Evolutionary conservation across 2,329 filamentous ascomycete species (phyloP), one percentile per base, ranked within the genome.

Genomic region (Claviceps africana): DNA sequence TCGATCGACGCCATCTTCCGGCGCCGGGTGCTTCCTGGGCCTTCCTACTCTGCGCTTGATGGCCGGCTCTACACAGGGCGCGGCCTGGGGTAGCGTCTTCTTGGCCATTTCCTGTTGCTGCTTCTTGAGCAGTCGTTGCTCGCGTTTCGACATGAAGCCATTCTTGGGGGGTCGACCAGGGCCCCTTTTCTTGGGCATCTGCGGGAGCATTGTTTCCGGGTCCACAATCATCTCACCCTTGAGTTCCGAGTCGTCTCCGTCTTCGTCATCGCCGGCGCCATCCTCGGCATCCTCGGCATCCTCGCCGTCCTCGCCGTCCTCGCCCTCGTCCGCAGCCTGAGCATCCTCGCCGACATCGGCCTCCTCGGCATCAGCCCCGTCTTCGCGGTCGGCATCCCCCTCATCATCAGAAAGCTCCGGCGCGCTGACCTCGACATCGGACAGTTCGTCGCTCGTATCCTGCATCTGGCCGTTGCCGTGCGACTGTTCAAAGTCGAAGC

Each of bases 91-190:
- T 33, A 73, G 58, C 4, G 72, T 75, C 61, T 78, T 76, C 65
- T 75, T 76, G 22, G 72, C 73, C 58, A 68, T 66, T 55, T 71
- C 69, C 54, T 70, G 65, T 53, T 71, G 68, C 51, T 68, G 65
- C 64, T 83, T 85, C 67, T 83, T 80, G 8, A 82, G 74, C 47
- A 81, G 65, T 19, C 80, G 74, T 58, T 83, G 76, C 60, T 89
- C 83, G 53, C 86, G 75, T 67, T 89, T 89, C 1, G 86, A 90
- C 80, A 89, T 87, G 62, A 88, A 77, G 30, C 86, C 86, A 61
- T 90, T 86, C 69, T 90, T 90, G 0, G 86, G 86, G 21, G 86
- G 86, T 51, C 86, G 73, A n/a, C 86, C 86, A 10, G 86, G 86
- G 15, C 86, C 86, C 58, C 86, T 81, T 56, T 85, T 83, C 67